Evolutionary conservation across 1,284 basidiomycete genomes (phyloP), one percentile per base, ranked within the genome.

Genomic region (Albatrellus sp.): DNA sequence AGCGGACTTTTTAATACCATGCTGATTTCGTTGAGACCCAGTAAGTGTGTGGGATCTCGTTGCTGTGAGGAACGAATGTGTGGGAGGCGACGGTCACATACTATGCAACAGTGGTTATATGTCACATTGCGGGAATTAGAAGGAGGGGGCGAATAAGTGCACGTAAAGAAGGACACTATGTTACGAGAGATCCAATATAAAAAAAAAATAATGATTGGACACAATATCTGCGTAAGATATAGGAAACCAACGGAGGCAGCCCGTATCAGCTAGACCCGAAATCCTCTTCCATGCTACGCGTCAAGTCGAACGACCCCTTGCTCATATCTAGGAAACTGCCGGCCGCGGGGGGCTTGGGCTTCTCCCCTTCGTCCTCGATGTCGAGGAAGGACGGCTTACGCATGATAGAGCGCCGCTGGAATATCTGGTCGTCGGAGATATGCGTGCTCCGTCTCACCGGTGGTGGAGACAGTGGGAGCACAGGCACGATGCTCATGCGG

Each of bases 381-480:
- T 82, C 77, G 43, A 84, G 62, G 55, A 84, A 84, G 2, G 80
- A 83, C 10, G 80, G 76, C 54, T 81, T 80, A 54, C 68, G 69
- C 63, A 78, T 70, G 49, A 82, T 57, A 28, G 57, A 60, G 30
- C 58, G 56, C 35, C 60, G 57, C 43, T 56, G 46, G 33, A 54
- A 30, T 7, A 47, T 32, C 37, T 45, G 35, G 17, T 51, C 46
- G n/a, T 13, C 17, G 14, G 14, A 16, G 20, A 34, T 33, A 14
- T 39, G 50, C 19, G 34, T 19, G 31, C 12, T 42, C 19, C 47
- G 51, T n/a, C 48, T 42, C 20, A 57, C 59, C 12, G 48, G 33
- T 0, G 64, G 61, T 8, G 65, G 66, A 1, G 65, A 61, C 12
- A 68, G 54, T 9, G 64, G 61, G 29, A 57, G 55, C 13, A 67